Percentiles rank a stretch among this genome's conserved stretches.
Evolutionary conservation across 768 basidiomycete genomes (phyloP).

Genomic region (Cyclocybe cylindracea): DNA sequence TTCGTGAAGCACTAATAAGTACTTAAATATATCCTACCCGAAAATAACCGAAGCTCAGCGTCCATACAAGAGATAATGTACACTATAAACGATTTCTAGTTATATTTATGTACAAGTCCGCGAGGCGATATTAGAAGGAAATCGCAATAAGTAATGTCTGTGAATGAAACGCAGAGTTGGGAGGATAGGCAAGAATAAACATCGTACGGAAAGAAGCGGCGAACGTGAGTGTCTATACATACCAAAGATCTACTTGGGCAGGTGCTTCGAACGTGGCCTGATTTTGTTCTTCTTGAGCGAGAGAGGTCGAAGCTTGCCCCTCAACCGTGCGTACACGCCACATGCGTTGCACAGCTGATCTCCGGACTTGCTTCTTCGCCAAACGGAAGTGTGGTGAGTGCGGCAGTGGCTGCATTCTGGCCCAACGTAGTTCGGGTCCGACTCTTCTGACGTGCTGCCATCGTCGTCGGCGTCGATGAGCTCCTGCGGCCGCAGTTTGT

Average conservation of each 20-base stretch:
- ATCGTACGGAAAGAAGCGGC: too few species aligned
- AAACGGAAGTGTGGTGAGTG: constrained; percentile 50
- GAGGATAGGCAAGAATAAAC: too few species aligned
- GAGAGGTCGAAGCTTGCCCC: constrained; percentile 47
- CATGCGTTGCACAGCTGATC: constrained; percentile 54
- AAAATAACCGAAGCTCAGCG: not conserved
- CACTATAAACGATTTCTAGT: too few species aligned
- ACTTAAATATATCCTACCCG: not conserved
- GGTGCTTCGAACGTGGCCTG: constrained; percentile 49
- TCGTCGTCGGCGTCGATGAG: constrained; percentile 52
- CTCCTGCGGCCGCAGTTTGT: constrained; percentile 47
- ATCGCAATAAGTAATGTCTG: too few species aligned
- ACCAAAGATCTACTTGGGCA: constrained; percentile 21
- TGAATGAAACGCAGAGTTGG: too few species aligned
- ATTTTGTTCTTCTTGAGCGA: constrained; percentile 48
- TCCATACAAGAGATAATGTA: too few species aligned
- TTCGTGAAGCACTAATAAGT: not conserved
- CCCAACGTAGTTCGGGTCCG: constrained; percentile 39
- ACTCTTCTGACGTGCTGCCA: constrained; percentile 36
- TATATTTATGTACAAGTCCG: too few species aligned
- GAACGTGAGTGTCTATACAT: not conserved
- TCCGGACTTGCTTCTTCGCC: constrained; percentile 51
- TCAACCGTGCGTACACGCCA: constrained; percentile 48
- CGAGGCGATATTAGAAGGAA: too few species aligned
- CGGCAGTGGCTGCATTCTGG: constrained; percentile 52